A percentile compares a stretch with the other conserved stretches of the same genome.
Conservation (phyloP, 257 asterid species). For the Hygrophila difformis region DNA sequence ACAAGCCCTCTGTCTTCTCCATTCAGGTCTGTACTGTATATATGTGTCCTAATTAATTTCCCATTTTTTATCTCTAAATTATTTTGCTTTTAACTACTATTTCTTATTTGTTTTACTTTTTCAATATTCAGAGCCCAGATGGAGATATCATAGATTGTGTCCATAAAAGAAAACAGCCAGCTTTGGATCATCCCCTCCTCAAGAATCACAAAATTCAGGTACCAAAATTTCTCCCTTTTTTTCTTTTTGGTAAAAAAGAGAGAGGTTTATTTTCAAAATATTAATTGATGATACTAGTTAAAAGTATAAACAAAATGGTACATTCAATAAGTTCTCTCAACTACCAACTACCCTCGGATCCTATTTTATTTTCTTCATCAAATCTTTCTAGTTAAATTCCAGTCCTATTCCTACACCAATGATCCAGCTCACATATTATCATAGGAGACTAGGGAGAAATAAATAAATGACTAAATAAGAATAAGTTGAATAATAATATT, state of each 20-base stretch:
- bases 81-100: not conserved
- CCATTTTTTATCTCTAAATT: too few relatives aligned
- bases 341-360: slow-evolving; percentile 67
- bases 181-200: slow-evolving; percentile 90
- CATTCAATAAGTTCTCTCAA: slow-evolving; percentile 21
- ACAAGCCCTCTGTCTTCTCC: slow-evolving; percentile 75
- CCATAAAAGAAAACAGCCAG: slow-evolving; percentile 81
- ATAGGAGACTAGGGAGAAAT: too few relatives aligned
- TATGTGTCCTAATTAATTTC: not conserved
- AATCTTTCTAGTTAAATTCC: not conserved
- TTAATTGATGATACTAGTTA: too few relatives aligned
- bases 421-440: not conserved
- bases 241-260: not conserved
- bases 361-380: slow-evolving; percentile 14
- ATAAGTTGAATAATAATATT: not conserved
- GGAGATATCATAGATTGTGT: slow-evolving; percentile 98
- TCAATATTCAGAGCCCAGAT: slow-evolving; percentile 76
- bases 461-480: too few relatives aligned
- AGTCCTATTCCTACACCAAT: not conserved
- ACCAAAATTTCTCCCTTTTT: not conserved
- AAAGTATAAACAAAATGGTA: too few relatives aligned
- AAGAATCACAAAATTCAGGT: slow-evolving; percentile 98
- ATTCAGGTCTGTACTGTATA: slow-evolving; percentile 39
- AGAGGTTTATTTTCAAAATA: slow-evolving; percentile 10
- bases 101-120: not conserved